Evolutionary conservation across 768 basidiomycete species (phyloP), one percentile per base, ranked within the genome.

Genomic region (Podaxis sp.): DNA sequence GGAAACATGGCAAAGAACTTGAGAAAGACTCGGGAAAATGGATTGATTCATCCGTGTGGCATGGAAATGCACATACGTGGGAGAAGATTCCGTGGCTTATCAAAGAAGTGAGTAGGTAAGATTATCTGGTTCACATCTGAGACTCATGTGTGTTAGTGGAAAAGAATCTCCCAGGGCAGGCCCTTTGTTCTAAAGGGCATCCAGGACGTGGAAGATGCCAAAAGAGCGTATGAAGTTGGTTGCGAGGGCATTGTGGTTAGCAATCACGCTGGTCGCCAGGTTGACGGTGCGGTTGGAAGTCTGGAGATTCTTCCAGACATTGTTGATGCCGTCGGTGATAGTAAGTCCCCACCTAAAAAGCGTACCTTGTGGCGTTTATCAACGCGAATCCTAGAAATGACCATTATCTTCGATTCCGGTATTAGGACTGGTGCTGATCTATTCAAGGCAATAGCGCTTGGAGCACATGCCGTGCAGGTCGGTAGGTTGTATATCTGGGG

Each of bases 161-260:
- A 80, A 65, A 71, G 73, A 52, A 80, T 82, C 59, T 80, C 80
- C 1, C 68, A 71, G n/a, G 78, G 78, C 4, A 72, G 81, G 8
- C 82, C 84, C 3, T 82, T 85, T 69, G 74, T 84, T 13, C 65
- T 85, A 59, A 86, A 86, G 71, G 84, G 84, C 54, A 81, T 84
- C 41, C 82, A 84, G 68, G 74, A 68, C 63, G 77, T 72, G 4
- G 75, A 73, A 9, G 83, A 85, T 64, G 83, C 84, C 0, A 65
- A 71, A n/a, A 80, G 75, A 65, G 82, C 82, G 4, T 70, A 76
- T 15, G 75, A 80, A 17, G 57, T 79, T 12, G 83, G 83, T 0
- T 80, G 80, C 65, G 80, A 81, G 57, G 82, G 83, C 5, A 81
- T 84, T 55, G 80, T 85, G n/a, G 82, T 83, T 11, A 81, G 80